Evolutionary conservation across 768 basidiomycete species (phyloP), one percentile per base, ranked within the genome.

Genomic region (Calocybe cyanea): DNA sequence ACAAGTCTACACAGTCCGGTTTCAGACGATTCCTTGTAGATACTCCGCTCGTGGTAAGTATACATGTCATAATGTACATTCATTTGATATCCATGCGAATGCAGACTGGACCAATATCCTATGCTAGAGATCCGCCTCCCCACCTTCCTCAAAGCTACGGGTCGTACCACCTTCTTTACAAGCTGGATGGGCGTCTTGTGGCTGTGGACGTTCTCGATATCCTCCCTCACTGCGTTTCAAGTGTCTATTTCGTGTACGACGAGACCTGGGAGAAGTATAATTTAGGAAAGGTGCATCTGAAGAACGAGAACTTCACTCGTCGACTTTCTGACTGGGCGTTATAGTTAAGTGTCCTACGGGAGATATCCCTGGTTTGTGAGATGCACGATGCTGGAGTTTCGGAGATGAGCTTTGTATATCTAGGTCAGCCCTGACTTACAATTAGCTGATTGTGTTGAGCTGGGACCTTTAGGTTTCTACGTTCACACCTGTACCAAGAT

Each of bases 401-500:
- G 1, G 71, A 66, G 0, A 76, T 93, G 79, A 61, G 68, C 8
- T 84, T 74, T 48, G 66, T 94, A 18, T 96, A 96, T 60, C 87
- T 99, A 85, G 96, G 94, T 90, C 51, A 50, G 76, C 53, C 41
- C 19, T 7, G 9, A n/a, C 32, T 20, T 40, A 53, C 31, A 9
- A 31, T 36, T 20, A 17, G 40, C 15, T 1, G 5, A 8, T 7
- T 39, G n/a, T 15, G 19, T 24, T 14, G 25, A 37, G 18, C 28
- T 11, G 3, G n/a, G 17, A 7, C 7, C 32, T 2, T 9, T 55
- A 96, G 94, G 94, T 6, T 97, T 81, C 63, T 98, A 97, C 63
- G 87, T 98, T 31, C 78, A 96, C 55, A 81, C 87, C 2, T 97
- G 94, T 59, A 78, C 70, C 41, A 99, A 99, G 65, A 98, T 98